Evolutionary conservation across 2,329 filamentous ascomycete species (phyloP), one percentile per base, ranked within the genome.

Genomic region (Knufia fluminis): DNA sequence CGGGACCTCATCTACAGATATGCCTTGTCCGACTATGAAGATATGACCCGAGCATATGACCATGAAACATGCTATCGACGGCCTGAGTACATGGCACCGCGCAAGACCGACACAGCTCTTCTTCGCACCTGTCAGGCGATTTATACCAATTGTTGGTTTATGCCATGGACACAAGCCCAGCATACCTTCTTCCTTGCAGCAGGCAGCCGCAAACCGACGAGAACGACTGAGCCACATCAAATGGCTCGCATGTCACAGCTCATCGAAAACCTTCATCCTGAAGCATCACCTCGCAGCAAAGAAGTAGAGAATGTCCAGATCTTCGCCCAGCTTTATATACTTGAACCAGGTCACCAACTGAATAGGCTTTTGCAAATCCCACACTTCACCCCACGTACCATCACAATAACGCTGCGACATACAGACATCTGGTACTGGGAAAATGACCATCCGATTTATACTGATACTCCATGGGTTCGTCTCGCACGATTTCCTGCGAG

Each of bases 371-470:
- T 72, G 0, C 14, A 19, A 0, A 59, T 58, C 36, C 55, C 52
- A 0, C 48, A 59, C 10, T 64, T 74, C 26, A 51, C 58, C 4
- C 70, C 71, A 0, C 61, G 59, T 1, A 56, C 52, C 1, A 45
- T 76, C 1, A 71, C 66, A 0, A 56, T 77, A 9, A 76, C 72
- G 0, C 65, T 77, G 6, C 67, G 73, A 0, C 73, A 76, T 50
- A 66, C 71, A 2, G 73, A 76, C 52, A 75, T 71, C 64, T 74
- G 70, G 69, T 60, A 44, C 16, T 73, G 71, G 71, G 69, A 73
- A 54, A 0, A 43, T 0, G 64, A 72, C 45, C 36, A 56, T 3
- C 61, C 61, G 2, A 58, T 75, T 4, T 51, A 54, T 3, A 66
- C 74, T 23, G 55, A 62, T 1, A 62, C 60, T 1, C 8, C 31